Evolutionary conservation across 2,329 filamentous ascomycete species (phyloP).

Genomic region (Trichophyton simii): DNA sequence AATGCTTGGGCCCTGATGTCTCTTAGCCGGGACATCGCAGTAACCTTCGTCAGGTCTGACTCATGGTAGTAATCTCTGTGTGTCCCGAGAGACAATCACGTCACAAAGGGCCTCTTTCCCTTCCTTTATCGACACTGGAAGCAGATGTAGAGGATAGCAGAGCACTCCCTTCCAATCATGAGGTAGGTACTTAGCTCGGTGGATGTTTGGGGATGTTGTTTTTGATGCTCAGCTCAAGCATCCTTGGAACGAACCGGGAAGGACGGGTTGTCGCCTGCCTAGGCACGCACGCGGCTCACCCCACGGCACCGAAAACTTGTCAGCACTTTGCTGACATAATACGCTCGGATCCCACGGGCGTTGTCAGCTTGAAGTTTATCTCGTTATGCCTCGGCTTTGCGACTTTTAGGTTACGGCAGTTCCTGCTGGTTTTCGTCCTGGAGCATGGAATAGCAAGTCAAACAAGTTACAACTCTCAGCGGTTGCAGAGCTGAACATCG

Average conservation of each 20-base stretch:
- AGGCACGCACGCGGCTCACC: background rate
- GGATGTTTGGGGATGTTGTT: background rate
- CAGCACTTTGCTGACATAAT: background rate
- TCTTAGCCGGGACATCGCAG: slow-evolving; percentile 8
- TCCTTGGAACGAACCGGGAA: background rate
- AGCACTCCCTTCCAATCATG: background rate
- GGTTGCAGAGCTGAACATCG: background rate
- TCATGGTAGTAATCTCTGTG: background rate
- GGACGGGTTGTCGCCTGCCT: too few species aligned
- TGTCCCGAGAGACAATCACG: background rate
- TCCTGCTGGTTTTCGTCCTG: background rate
- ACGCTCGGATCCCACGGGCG: background rate
- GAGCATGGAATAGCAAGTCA: background rate
- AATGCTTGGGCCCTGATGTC: slow-evolving; percentile 9
- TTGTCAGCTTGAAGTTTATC: background rate
- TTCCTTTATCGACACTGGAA: background rate
- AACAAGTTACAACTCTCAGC: background rate
- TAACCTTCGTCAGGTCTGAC: background rate
- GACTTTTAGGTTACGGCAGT: background rate
- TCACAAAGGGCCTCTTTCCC: background rate
- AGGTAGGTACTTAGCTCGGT: too few species aligned
- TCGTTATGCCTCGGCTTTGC: background rate
- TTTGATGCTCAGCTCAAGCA: background rate
- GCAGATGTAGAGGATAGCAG: background rate
- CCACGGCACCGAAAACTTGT: background rate